Percentiles rank a stretch among this genome's conserved stretches.
Evolutionary conservation across 2,329 filamentous ascomycete genomes (phyloP).

Genomic region (Hypoxylon sp.): DNA sequence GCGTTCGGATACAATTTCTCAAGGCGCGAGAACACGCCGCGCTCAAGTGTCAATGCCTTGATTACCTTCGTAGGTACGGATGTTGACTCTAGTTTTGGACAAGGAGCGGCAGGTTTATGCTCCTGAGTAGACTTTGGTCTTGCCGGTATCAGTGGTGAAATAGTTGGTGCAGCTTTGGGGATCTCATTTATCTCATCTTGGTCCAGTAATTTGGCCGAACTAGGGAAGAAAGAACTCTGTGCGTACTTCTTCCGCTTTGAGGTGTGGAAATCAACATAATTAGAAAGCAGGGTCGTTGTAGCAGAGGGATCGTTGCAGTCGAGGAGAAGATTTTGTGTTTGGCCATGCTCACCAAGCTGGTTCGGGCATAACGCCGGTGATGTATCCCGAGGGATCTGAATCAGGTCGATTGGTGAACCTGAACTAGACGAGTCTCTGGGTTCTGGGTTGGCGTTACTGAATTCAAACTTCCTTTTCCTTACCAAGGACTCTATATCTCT

Average conservation of each 20-base stretch:
- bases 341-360: neutral
- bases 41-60: conserved; percentile 65
- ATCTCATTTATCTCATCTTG: neutral
- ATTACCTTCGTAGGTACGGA: conserved; percentile 59
- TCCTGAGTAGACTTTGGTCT: neutral
- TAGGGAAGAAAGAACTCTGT: conserved; percentile 50
- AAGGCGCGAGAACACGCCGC: conserved; percentile 65
- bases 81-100: conserved; percentile 35
- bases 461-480: conserved; percentile 49
- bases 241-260: conserved; percentile 50
- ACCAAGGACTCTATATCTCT: conserved; percentile 44
- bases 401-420: conserved; percentile 34
- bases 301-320: conserved; percentile 45
- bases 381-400: conserved; percentile 17
- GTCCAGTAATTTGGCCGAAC: neutral
- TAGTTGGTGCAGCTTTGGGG: neutral
- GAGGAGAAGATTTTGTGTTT: conserved; percentile 42
- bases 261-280: conserved; percentile 50
- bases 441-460: conserved; percentile 6
- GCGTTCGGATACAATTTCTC: conserved; percentile 64
- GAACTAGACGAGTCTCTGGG: conserved; percentile 10
- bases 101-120: conserved; percentile 14
- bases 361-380: neutral
- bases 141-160: neutral
- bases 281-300: conserved; percentile 50